Evolutionary conservation across 768 basidiomycete genomes (phyloP).

Genomic region (Pisolithus marmoratus): DNA sequence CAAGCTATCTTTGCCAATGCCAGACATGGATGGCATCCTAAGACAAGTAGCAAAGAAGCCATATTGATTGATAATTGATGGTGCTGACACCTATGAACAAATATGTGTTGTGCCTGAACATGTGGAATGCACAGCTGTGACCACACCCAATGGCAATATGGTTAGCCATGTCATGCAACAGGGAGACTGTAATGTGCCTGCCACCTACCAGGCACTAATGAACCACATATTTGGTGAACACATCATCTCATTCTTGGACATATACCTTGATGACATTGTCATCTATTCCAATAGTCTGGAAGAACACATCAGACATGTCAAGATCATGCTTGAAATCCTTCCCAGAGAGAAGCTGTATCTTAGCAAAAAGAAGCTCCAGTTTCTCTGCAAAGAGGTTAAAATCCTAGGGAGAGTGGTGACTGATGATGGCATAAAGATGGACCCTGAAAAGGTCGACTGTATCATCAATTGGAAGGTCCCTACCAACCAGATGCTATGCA

Average conservation of each 20-base stretch:
- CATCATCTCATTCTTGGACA: background rate
- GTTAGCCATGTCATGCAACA: too few species aligned
- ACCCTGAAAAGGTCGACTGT: constrained; percentile 36
- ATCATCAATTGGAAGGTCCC: constrained; percentile 27
- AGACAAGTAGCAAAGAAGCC: too few species aligned
- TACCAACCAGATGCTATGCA: constrained; percentile 7
- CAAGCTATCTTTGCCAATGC: too few species aligned
- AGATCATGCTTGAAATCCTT: constrained; percentile 31
- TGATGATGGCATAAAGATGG: constrained; percentile 35
- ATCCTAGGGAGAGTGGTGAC: constrained; percentile 32
- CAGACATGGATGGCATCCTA: too few species aligned
- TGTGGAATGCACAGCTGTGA: too few species aligned
- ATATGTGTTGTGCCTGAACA: too few species aligned
- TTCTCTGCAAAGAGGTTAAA: constrained; percentile 26
- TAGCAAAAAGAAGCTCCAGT: constrained; percentile 2
- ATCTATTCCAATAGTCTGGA: constrained; percentile 10
- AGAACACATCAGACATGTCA: constrained; percentile 26
- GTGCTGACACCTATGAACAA: too few species aligned
- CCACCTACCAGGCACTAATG: constrained; percentile 39
- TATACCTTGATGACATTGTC: constrained; percentile 2
- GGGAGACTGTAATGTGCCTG: constrained; percentile 27
- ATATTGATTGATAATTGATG: too few species aligned
- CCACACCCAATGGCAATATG: too few species aligned
- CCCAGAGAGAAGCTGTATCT: constrained; percentile 30
- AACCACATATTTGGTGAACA: constrained; percentile 28